Evolutionary conservation across 345 rosid species (phyloP).

Genomic region (Microthlaspi erraticum): DNA sequence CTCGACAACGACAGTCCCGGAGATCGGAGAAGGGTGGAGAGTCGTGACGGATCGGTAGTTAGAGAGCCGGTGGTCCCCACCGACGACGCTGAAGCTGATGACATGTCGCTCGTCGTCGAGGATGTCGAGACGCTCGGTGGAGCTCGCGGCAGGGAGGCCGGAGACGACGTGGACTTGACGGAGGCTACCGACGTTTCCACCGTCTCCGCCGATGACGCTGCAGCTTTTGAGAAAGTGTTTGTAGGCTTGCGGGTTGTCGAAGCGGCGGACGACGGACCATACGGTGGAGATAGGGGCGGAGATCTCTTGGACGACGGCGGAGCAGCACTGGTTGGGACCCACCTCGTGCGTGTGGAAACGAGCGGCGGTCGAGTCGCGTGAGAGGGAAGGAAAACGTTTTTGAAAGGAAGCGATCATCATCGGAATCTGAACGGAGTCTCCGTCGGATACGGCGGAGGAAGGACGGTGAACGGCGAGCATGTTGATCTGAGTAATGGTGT

Average conservation of each 20-base stretch:
- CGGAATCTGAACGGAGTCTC: conserved; percentile 36
- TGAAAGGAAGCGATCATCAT: conserved; percentile 42
- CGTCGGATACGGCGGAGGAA: conserved; percentile 41
- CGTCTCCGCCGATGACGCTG: conserved; percentile 64
- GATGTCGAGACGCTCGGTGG: conserved; percentile 69
- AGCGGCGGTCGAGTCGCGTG: conserved; percentile 45
- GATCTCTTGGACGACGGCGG: conserved; percentile 63
- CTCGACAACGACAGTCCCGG: conserved; percentile 79
- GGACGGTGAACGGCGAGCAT: conserved; percentile 43
- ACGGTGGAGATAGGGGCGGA: conserved; percentile 66
- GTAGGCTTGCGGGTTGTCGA: conserved; percentile 76
- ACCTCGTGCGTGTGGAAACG: conserved; percentile 54
- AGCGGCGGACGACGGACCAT: conserved; percentile 79
- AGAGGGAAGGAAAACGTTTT: conserved; percentile 49
- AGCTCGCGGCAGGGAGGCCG: conserved; percentile 66
- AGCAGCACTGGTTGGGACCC: conserved; percentile 67
- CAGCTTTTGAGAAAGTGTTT: conserved; percentile 78
- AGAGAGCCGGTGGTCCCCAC: conserved; percentile 67
- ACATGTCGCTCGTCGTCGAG: conserved; percentile 74
- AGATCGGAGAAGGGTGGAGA: conserved; percentile 54
- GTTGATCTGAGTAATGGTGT: conserved; percentile 9
- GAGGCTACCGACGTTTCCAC: conserved; percentile 62
- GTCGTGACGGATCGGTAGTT: conserved; percentile 76
- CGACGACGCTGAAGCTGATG: conserved; percentile 66
- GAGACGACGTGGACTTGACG: conserved; percentile 69